phyloP scores from a whole-genome alignment of 2,329 filamentous ascomycete genomes.

The Aspergillus ochraceoroseus region DNA sequence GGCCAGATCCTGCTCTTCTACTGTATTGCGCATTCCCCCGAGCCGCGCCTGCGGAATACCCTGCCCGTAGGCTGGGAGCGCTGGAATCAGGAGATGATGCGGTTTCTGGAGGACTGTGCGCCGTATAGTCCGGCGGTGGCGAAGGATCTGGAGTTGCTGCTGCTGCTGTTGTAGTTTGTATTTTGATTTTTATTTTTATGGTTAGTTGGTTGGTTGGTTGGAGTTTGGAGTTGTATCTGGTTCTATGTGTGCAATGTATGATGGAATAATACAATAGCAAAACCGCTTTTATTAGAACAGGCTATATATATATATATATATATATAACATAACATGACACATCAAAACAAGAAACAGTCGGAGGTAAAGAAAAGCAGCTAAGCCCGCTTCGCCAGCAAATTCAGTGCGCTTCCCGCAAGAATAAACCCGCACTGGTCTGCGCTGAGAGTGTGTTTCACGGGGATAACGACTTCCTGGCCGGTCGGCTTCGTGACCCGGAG shows the following conservation, averaged over 20 bases:
- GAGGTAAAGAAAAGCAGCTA: background rate
- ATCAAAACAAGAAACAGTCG: too few relatives aligned
- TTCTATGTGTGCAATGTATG: too few relatives aligned
- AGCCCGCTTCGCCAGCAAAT: slow-evolving; percentile 63
- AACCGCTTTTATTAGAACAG: too few relatives aligned
- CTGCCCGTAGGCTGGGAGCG: slow-evolving; percentile 40
- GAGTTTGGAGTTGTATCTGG: background rate
- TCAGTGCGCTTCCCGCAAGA: slow-evolving; percentile 87
- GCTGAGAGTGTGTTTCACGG: slow-evolving; percentile 81
- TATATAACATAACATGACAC: background rate
- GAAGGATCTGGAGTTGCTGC: slow-evolving; percentile 39
- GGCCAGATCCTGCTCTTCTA: slow-evolving; percentile 43
- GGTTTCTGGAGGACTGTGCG: slow-evolving; percentile 39
- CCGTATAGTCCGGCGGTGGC: slow-evolving; percentile 38
- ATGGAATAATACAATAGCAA: too few relatives aligned
- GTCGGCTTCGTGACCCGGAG: slow-evolving; percentile 25
- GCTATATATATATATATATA: too few relatives aligned
- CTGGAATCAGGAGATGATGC: slow-evolving; percentile 42
- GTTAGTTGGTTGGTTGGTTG: background rate
- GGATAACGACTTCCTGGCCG: slow-evolving; percentile 64
- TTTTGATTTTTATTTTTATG: background rate
- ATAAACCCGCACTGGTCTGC: slow-evolving; percentile 90
- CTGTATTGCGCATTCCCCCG: slow-evolving; percentile 39
- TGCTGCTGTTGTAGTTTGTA: slow-evolving; percentile 23
- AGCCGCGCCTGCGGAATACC: slow-evolving; percentile 32